Base-by-base conservation (phyloP, 495 filamentous ascomycete species). In the Penicillium waksmanii region DNA sequence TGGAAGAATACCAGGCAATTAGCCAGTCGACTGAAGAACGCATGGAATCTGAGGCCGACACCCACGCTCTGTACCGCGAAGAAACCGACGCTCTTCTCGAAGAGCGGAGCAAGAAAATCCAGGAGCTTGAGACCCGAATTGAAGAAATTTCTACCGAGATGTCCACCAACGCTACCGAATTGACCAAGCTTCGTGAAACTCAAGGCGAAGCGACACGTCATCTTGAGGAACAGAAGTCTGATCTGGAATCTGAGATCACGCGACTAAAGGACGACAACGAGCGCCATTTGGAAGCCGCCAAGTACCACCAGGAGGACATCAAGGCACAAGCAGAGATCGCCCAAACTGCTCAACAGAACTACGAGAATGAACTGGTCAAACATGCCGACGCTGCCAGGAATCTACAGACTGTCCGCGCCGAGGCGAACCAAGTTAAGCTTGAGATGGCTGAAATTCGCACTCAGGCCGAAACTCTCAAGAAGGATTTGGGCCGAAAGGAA, bases 301-400 rank as follows among this genome's bases (percentile, higher is more conserved):
- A 86, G 54, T 90, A 88, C 72, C 89, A 95, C 68, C 90, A 94
- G 73, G 89, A 93, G 55, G 93, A 98, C 65, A 78, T 98, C 18
- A 92, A 94, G 53, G 89, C 90, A 1, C 96, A 99, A 73, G 93
- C 93, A 21, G 87, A 92, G 23, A 99, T 99, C 68, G 90, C 96
- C 3, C 85, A 91, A 54, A 90, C 90, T 67, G 93, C 95, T 7
- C 96, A 98, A 70, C 88, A 96, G 62, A 92, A 94, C 60, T 99
- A 99, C 65, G 96, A 99, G 70, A 85, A 83, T 52, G 96, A 98
- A 65, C 82, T 98, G 1, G 85, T 96, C 65, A 96, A 93, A 72
- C 96, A 99, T 69, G 93, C 92, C 3, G 92, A 96, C 58, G 94
- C 96, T 15, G 91, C 93, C 1, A 91, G 92, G 73, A 80, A 84